These are phyloP conservation scores for Phytophthora sp. DNA, from an alignment of 352 stramenopile species.

Conservation along the genomic window DNA sequence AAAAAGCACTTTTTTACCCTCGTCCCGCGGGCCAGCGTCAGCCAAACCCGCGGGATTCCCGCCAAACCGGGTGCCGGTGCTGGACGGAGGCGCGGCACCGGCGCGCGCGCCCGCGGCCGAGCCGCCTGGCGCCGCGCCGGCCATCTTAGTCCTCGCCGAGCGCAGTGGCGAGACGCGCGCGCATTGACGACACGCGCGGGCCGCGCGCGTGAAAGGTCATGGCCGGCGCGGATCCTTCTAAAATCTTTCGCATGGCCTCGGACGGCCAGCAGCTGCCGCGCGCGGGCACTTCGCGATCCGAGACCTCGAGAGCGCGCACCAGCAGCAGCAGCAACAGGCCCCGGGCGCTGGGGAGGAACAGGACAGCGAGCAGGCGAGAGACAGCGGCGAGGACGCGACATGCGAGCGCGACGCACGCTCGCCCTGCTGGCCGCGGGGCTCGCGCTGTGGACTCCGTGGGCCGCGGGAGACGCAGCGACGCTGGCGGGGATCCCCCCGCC, in stretches of 20 bases:
- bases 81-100: neutral
- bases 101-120: no score
- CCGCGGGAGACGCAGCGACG: neutral
- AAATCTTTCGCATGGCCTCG: neutral
- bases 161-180: neutral
- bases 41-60: no score
- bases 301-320: no score
- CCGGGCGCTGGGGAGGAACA: no score
- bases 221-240: neutral
- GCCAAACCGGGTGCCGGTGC: no score
- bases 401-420: conserved; percentile 11
- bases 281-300: neutral
- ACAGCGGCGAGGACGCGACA: neutral
- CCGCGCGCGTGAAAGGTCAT: neutral
- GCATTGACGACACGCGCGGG: neutral
- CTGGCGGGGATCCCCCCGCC: conserved; percentile 3
- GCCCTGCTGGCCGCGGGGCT: conserved; percentile 10
- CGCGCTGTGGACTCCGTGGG: neutral
- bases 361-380: neutral
- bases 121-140: no score
- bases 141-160: no score
- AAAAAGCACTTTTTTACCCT: no score
- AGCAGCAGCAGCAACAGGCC: no score
- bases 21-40: no score
- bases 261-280: neutral